These are phyloP conservation scores for Magnolia officinalis DNA, from an alignment of 164 flowering plant genomes.

Conservation along the genomic window DNA sequence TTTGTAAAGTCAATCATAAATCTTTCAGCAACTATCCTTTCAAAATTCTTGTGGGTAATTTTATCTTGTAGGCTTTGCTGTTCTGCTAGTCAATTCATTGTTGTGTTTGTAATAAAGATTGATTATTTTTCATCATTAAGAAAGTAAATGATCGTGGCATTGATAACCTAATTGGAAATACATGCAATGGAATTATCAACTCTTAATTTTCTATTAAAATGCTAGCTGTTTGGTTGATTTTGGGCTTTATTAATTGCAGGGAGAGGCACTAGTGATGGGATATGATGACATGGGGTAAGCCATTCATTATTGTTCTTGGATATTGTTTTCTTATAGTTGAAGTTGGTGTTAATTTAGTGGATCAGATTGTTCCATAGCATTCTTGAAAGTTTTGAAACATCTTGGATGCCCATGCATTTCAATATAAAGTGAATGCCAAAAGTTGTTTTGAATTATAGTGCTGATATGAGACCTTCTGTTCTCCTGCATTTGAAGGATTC, in stretches of 20 bases:
- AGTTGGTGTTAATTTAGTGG: background rate
- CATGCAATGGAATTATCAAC: background rate
- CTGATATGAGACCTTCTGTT: background rate
- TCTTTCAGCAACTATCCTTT: no score
- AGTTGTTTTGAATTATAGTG: background rate
- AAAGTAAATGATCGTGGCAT: background rate
- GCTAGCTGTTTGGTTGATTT: background rate
- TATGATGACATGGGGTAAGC: constrained; percentile 42
- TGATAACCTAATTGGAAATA: background rate
- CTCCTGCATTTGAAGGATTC: no score
- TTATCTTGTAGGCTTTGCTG: no score
- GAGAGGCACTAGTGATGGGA: constrained; percentile 43
- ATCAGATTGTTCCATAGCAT: background rate
- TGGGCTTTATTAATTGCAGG: constrained; percentile 26
- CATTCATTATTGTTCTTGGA: constrained; percentile 5
- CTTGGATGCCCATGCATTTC: background rate
- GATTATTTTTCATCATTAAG: background rate
- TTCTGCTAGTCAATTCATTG: no score
- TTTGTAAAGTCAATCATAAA: no score
- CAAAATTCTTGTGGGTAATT: no score
- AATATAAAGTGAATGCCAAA: background rate
- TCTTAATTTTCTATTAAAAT: background rate
- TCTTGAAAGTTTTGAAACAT: background rate
- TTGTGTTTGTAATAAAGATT: no score
- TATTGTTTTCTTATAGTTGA: background rate